phyloP scores from a whole-genome alignment of 1,284 basidiomycete genomes.

The Marasmius fiardii region DNA sequence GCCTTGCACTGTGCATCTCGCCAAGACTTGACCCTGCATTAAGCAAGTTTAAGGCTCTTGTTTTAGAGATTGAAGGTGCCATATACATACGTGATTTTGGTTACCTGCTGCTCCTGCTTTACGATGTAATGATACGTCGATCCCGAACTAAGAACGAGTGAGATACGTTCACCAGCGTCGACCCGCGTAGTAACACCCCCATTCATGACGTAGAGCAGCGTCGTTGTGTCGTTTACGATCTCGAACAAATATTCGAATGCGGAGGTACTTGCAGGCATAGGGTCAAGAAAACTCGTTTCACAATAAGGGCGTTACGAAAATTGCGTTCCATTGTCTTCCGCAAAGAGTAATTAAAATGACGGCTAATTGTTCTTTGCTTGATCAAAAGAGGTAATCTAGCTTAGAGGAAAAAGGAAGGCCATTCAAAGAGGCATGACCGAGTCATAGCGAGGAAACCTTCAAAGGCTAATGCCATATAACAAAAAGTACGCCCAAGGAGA shows the following conservation, averaged over 20 bases:
- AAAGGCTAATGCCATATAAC: too few relatives aligned
- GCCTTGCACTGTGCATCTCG: slow-evolving; percentile 35
- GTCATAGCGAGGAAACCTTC: not conserved
- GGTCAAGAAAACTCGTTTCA: slow-evolving; percentile 13
- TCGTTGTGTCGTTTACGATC: slow-evolving; percentile 41
- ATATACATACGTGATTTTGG: slow-evolving; percentile 29
- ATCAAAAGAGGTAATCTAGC: too few relatives aligned
- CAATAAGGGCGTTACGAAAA: not conserved
- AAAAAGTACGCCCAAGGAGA: not conserved
- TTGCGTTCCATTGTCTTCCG: not conserved
- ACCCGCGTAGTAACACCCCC: slow-evolving; percentile 39
- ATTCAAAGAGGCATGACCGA: too few relatives aligned
- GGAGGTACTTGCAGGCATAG: slow-evolving; percentile 46
- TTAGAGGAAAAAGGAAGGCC: not conserved
- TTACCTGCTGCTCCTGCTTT: slow-evolving; percentile 37
- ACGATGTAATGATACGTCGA: slow-evolving; percentile 52
- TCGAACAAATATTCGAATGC: slow-evolving; percentile 50
- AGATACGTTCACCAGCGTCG: slow-evolving; percentile 44
- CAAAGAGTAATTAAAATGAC: not conserved
- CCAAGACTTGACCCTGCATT: slow-evolving; percentile 37
- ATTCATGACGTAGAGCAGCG: slow-evolving; percentile 20
- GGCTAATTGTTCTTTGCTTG: not conserved
- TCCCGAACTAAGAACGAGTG: slow-evolving; percentile 52
- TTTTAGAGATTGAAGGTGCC: not conserved
- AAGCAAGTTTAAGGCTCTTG: not conserved